phyloP scores from a whole-genome alignment of 1,284 basidiomycete genomes.

The Apiotrichum sp. region DNA sequence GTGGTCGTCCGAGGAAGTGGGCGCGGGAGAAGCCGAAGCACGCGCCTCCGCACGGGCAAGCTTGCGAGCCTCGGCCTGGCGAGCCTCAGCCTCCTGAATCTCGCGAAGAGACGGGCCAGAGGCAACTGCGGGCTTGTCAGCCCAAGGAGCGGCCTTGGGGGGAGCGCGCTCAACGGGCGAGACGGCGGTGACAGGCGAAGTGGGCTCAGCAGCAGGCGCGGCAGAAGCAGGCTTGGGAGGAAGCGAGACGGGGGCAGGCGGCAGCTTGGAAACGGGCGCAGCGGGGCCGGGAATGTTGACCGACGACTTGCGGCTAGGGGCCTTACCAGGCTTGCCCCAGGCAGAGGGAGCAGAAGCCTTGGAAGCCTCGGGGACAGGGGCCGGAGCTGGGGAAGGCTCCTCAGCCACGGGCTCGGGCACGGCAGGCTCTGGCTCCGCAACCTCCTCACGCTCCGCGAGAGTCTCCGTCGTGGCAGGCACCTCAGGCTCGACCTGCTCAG shows the following conservation, averaged over 20 bases:
- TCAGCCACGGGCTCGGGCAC: slow-evolving; percentile 6
- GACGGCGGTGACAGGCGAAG: slow-evolving; percentile 31
- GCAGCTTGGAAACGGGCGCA: slow-evolving; percentile 21
- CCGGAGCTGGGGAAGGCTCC: not conserved
- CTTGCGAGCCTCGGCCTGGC: slow-evolving; percentile 64
- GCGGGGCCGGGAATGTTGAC: not conserved
- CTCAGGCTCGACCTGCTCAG: slow-evolving; percentile 1
- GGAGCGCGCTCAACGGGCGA: slow-evolving; percentile 9
- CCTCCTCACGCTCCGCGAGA: not conserved
- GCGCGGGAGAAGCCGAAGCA: slow-evolving; percentile 44
- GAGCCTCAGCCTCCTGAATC: slow-evolving; percentile 90
- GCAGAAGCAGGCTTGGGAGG: slow-evolving; percentile 26
- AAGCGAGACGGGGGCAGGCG: slow-evolving; percentile 29
- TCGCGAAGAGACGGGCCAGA: slow-evolving; percentile 71
- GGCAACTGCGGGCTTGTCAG: slow-evolving; percentile 38
- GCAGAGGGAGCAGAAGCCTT: slow-evolving; percentile 17
- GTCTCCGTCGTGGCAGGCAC: not conserved
- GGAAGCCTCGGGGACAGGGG: not conserved
- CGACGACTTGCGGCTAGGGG: slow-evolving; percentile 30
- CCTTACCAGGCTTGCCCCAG: slow-evolving; percentile 28
- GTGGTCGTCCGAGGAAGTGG: slow-evolving; percentile 25
- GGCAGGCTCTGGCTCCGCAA: not conserved
- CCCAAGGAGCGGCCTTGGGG: slow-evolving; percentile 43
- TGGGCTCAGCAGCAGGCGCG: slow-evolving; percentile 55
- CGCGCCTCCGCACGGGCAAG: slow-evolving; percentile 59